Evolutionary conservation across 2,329 filamentous ascomycete genomes (phyloP).

Genomic region (Cercospora sp.): DNA sequence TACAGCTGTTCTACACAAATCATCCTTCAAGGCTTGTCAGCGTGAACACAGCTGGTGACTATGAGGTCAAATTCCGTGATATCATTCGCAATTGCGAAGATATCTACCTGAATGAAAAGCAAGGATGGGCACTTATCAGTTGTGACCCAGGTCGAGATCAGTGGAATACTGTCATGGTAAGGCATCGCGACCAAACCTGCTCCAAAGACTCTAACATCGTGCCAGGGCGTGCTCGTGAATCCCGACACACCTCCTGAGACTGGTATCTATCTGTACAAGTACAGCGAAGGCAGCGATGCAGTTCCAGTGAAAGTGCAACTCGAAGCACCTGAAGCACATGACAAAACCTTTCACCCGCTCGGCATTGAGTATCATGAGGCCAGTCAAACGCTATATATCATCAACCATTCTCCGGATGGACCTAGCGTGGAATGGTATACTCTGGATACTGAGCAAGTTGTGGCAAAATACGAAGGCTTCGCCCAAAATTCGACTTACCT

Average conservation of each 20-base stretch:
- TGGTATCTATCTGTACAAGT: conserved; percentile 45
- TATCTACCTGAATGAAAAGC: conserved; percentile 41
- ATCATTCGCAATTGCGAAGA: conserved; percentile 49
- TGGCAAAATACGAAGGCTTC: conserved; percentile 37
- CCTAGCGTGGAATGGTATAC: conserved; percentile 42
- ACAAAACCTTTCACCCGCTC: conserved; percentile 45
- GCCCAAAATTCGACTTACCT: conserved; percentile 38
- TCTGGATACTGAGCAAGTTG: conserved; percentile 30
- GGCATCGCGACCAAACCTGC: conserved; percentile 1
- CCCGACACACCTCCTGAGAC: conserved; percentile 30
- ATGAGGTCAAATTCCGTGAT: conserved; percentile 41
- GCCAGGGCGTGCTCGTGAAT: conserved; percentile 36
- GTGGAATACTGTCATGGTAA: conserved; percentile 52
- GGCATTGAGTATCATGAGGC: conserved; percentile 43
- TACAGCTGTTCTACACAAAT: conserved; percentile 30
- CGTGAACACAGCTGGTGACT: conserved; percentile 22
- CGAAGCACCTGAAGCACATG: conserved; percentile 30
- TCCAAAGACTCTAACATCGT: neutral
- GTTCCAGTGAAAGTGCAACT: conserved; percentile 35
- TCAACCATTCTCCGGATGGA: conserved; percentile 43
- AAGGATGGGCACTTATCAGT: conserved; percentile 45
- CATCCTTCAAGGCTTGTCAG: conserved; percentile 20
- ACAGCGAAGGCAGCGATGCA: conserved; percentile 32
- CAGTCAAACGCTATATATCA: conserved; percentile 43
- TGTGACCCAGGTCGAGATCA: conserved; percentile 47